A percentile compares a stretch with the other conserved stretches of the same genome.
These are phyloP conservation scores for Geranium rotundifolium DNA, from an alignment of 345 rosid genomes.

Conservation along the genomic window DNA sequence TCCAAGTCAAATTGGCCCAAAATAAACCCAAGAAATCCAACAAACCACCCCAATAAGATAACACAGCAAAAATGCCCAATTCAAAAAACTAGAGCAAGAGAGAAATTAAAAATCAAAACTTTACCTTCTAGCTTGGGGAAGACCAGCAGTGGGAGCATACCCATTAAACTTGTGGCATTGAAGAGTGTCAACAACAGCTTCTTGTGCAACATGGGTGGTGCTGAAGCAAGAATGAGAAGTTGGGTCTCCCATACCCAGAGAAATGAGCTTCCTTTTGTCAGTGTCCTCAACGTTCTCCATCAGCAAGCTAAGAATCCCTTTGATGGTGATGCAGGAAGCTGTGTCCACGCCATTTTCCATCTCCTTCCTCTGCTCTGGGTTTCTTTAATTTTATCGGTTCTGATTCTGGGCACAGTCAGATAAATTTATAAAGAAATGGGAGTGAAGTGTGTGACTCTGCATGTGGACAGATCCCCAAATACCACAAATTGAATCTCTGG, in stretches of 20 bases:
- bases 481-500: background rate
- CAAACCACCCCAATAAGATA: too few relatives aligned
- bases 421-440: background rate
- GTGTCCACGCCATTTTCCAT: conserved; percentile 3
- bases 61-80: background rate
- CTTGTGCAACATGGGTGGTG: conserved; percentile 44
- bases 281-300: conserved; percentile 7
- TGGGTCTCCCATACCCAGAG: conserved; percentile 93
- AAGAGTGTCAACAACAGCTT: conserved; percentile 66
- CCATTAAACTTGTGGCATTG: conserved; percentile 74
- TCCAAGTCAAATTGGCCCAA: too few relatives aligned
- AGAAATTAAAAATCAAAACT: too few relatives aligned
- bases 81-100: background rate
- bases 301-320: conserved; percentile 9
- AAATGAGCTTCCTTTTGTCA: conserved; percentile 17
- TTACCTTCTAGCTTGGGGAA: conserved; percentile 82
- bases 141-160: conserved; percentile 85
- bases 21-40: background rate
- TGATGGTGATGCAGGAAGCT: conserved; percentile 7
- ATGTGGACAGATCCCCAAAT: background rate
- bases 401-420: background rate
- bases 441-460: background rate
- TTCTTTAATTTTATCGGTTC: background rate
- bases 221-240: conserved; percentile 67
- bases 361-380: background rate